phyloP scores from a whole-genome alignment of 495 filamentous ascomycete species.

The Xylaria longipes region DNA sequence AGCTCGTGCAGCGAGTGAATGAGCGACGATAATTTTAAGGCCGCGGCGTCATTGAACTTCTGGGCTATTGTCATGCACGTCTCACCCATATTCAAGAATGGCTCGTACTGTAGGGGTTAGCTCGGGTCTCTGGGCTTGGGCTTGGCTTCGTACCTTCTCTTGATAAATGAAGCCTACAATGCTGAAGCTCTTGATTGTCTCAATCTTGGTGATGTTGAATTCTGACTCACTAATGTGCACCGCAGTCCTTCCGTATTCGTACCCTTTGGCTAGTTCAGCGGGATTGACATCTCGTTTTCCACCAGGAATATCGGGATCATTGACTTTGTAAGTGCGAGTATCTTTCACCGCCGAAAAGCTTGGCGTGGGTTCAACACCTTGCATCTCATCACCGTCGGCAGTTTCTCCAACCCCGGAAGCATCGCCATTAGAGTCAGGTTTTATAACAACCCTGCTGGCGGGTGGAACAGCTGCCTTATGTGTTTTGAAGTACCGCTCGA shows the following conservation, averaged over 20 bases:
- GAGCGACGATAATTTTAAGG: slow-evolving; percentile 84
- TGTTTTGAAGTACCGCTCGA: slow-evolving; percentile 89
- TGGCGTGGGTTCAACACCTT: slow-evolving; percentile 51
- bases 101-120: slow-evolving; percentile 69
- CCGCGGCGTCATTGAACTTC: slow-evolving; percentile 73
- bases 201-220: slow-evolving; percentile 77
- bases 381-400: slow-evolving; percentile 49
- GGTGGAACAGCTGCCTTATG: slow-evolving; percentile 73
- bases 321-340: slow-evolving; percentile 78
- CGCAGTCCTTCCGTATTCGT: slow-evolving; percentile 90
- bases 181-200: slow-evolving; percentile 75
- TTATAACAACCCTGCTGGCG: slow-evolving; percentile 76
- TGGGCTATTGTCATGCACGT: slow-evolving; percentile 75
- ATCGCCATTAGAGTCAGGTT: slow-evolving; percentile 43
- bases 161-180: slow-evolving; percentile 85
- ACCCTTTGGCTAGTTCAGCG: slow-evolving; percentile 89
- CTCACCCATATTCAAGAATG: slow-evolving; percentile 83
- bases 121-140: not conserved
- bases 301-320: slow-evolving; percentile 73
- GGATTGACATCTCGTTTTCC: slow-evolving; percentile 84
- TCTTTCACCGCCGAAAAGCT: slow-evolving; percentile 71
- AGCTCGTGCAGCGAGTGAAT: slow-evolving; percentile 87
- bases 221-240: slow-evolving; percentile 89
- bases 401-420: slow-evolving; percentile 57
- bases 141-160: slow-evolving; percentile 63